Evolutionary conservation across 768 basidiomycete species (phyloP).

Genomic region (Exidia glandulosa): DNA sequence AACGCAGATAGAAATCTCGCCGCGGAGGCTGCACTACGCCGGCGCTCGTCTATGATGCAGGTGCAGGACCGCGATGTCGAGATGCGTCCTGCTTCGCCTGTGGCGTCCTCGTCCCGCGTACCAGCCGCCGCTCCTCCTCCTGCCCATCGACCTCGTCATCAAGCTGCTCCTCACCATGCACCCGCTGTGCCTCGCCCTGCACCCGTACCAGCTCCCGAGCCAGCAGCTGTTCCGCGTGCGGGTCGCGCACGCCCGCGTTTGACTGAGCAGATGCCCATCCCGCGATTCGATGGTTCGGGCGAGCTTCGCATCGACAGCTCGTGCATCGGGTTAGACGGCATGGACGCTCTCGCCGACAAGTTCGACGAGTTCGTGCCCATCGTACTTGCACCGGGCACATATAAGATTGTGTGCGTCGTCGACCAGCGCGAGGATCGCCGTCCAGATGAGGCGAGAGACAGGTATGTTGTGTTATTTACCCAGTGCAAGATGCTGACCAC

Average conservation of each 20-base stretch:
- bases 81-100: too few relatives aligned
- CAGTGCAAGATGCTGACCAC: too few relatives aligned
- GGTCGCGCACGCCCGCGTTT: not conserved
- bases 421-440: constrained; percentile 27
- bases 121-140: too few relatives aligned
- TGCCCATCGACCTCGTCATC: too few relatives aligned
- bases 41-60: too few relatives aligned
- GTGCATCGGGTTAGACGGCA: not conserved
- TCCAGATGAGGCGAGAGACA: too few relatives aligned
- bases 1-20: not conserved
- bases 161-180: too few relatives aligned
- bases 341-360: not conserved
- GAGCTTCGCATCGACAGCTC: not conserved
- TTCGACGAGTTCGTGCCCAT: constrained; percentile 12
- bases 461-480: too few relatives aligned
- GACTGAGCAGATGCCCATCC: not conserved
- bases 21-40: not conserved
- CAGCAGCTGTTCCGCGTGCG: not conserved
- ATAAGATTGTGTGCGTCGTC: constrained; percentile 25
- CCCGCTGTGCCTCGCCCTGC: too few relatives aligned
- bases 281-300: not conserved
- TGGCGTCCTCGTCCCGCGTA: too few relatives aligned
- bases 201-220: too few relatives aligned
- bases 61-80: too few relatives aligned
- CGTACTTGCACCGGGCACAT: constrained; percentile 20